Evolutionary conservation across 495 filamentous ascomycete genomes (phyloP).

Genomic region (Bryoglossum gracile): DNA sequence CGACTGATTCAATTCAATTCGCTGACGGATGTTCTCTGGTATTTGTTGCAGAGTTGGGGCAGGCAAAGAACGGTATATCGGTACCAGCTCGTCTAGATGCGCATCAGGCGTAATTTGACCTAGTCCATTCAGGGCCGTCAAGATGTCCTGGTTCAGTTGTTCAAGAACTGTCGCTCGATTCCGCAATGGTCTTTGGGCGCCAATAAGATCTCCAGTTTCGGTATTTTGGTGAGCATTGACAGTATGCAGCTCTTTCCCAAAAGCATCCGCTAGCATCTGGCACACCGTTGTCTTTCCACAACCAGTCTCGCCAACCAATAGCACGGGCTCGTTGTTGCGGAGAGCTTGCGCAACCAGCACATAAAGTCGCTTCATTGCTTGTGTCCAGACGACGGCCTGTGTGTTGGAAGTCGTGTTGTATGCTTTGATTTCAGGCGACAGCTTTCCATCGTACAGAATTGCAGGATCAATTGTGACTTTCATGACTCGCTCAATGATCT

Average conservation of each 20-base stretch:
- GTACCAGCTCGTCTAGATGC: slow-evolving; percentile 18
- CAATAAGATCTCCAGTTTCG: slow-evolving; percentile 94
- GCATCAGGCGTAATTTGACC: slow-evolving; percentile 32
- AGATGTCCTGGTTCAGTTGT: slow-evolving; percentile 56
- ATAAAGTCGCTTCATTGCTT: slow-evolving; percentile 85
- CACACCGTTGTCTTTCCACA: slow-evolving; percentile 97
- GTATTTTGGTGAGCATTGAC: slow-evolving; percentile 97
- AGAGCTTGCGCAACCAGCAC: slow-evolving; percentile 78
- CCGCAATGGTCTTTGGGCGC: slow-evolving; percentile 84
- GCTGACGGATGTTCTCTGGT: slow-evolving; percentile 41
- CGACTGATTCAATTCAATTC: slow-evolving; percentile 51
- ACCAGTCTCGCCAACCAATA: slow-evolving; percentile 93
- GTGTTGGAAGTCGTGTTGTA: slow-evolving; percentile 40
- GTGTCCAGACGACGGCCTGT: slow-evolving; percentile 80
- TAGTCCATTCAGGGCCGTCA: slow-evolving; percentile 35
- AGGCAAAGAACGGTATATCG: slow-evolving; percentile 4
- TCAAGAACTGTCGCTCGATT: slow-evolving; percentile 67
- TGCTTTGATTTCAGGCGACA: slow-evolving; percentile 46
- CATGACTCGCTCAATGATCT: slow-evolving; percentile 88
- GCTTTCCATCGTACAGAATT: slow-evolving; percentile 55
- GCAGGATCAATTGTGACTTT: slow-evolving; percentile 72
- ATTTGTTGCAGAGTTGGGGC: slow-evolving; percentile 27
- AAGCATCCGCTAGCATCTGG: slow-evolving; percentile 79
- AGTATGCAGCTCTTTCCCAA: slow-evolving; percentile 67
- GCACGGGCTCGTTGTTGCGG: slow-evolving; percentile 84